Percentiles rank a stretch among this genome's conserved stretches.
phyloP scores from a whole-genome alignment of 768 basidiomycete species.

The Boletales sp. region DNA sequence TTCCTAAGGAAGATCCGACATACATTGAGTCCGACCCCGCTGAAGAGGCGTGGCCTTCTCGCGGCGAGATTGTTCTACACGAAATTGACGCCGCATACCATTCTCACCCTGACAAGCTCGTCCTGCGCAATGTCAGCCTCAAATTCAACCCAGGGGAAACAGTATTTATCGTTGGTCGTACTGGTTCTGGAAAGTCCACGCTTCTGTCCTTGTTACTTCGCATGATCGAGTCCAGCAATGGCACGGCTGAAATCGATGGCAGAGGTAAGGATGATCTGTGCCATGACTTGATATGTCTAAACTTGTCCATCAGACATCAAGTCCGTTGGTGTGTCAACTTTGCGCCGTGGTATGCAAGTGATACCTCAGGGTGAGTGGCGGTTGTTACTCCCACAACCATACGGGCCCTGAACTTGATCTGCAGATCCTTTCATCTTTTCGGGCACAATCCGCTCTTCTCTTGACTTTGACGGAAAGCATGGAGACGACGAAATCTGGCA shows the following conservation, averaged over 20 bases:
- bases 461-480: constrained; percentile 25
- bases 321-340: constrained; percentile 52
- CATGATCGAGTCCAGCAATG: constrained; percentile 68
- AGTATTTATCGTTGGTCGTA: constrained; percentile 76
- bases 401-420: background rate
- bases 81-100: constrained; percentile 70
- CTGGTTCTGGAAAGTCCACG: constrained; percentile 75
- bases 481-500: constrained; percentile 35
- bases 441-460: constrained; percentile 26
- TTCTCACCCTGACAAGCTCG: constrained; percentile 59
- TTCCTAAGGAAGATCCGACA: constrained; percentile 23
- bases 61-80: constrained; percentile 63
- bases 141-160: constrained; percentile 68
- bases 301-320: constrained; percentile 66
- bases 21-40: constrained; percentile 21
- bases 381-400: background rate
- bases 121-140: constrained; percentile 55
- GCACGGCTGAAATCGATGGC: constrained; percentile 78
- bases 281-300: background rate
- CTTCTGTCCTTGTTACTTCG: constrained; percentile 63
- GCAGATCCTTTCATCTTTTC: constrained; percentile 33
- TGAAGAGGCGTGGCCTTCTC: constrained; percentile 18
- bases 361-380: constrained; percentile 26
- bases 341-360: constrained; percentile 28
- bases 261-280: constrained; percentile 31